Evolutionary conservation across 2,329 filamentous ascomycete species (phyloP), one percentile per base, ranked within the genome.

Genomic region (Talaromyces sp.): DNA sequence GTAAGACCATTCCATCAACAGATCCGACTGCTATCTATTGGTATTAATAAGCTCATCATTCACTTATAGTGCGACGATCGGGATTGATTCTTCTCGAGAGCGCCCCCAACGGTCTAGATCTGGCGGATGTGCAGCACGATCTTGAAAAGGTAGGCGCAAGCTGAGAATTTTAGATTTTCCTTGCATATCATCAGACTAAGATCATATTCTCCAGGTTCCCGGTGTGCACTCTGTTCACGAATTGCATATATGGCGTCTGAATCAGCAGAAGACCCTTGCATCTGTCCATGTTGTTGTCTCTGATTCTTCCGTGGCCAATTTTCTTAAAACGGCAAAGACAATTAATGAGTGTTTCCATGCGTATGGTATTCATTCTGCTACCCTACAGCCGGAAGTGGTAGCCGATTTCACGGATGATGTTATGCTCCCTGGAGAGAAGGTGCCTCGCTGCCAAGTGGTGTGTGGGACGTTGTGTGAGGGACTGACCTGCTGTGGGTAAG

Each of bases 171-270:
- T 4, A 35, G 4, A 36, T 10, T 14, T 35, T 16, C 24, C 9
- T 30, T 22, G 24, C 20, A 69, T 45, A 22, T 17, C 43, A 46
- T 27, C 17, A 35, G 43, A 27, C 43, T 46, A 3, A 46, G 5
- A 17, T 1, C 32, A 19, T 4, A 9, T 16, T 11, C 35, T 5
- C 24, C 10, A 87, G 82, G 85, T 90, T 32, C 80, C 83, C 0
- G 87, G 87, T 0, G 79, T 91, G 16, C 68, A 82, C 17, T 85
- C 85, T 0, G 80, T 91, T 13, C 87, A 90, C 58, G 86, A 91
- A 61, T 76, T 91, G 14, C 87, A 90, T 60, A 82, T 90, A 56
- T 91, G 89, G 88, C 80, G 84, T 2, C 77, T 91, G 3, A 84
- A 88, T 64, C 87, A 92, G 70, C 78, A 79, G 47, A 90, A 89